A percentile compares a stretch with the other conserved stretches of the same genome.
phyloP scores from a whole-genome alignment of 495 filamentous ascomycete species.

The Daldinia concentrica region DNA sequence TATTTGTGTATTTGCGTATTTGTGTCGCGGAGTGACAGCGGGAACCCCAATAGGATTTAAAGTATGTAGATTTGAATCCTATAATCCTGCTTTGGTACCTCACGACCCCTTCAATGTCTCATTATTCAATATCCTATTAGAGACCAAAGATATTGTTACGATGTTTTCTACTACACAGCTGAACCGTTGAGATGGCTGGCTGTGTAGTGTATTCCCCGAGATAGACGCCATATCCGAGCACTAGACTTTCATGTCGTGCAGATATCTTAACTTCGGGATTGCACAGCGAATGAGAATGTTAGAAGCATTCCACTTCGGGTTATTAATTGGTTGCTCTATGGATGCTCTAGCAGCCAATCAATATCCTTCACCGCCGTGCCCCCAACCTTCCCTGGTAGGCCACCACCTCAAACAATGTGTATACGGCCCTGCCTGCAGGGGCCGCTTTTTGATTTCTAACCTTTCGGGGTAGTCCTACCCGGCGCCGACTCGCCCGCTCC shows the following conservation, averaged over 20 bases:
- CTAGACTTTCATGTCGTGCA: background rate
- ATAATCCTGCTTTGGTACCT: conserved; percentile 23
- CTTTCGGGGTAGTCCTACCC: background rate
- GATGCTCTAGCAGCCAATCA: conserved; percentile 12
- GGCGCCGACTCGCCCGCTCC: background rate
- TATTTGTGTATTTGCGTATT: conserved; percentile 8
- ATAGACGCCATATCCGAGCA: background rate
- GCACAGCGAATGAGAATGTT: conserved; percentile 12
- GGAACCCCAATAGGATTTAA: conserved; percentile 13
- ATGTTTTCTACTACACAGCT: conserved; percentile 4
- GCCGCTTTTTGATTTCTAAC: conserved; percentile 4
- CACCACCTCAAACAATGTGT: background rate
- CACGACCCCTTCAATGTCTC: conserved; percentile 15
- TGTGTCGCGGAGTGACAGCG: conserved; percentile 8
- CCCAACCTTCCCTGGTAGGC: conserved; percentile 6
- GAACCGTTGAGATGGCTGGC: background rate
- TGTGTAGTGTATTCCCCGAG: background rate
- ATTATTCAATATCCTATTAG: background rate
- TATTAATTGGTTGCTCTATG: conserved; percentile 14
- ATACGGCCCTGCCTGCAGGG: background rate
- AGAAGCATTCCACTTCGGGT: conserved; percentile 13
- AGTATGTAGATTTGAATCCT: background rate
- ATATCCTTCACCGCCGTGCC: background rate
- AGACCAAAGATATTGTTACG: conserved; percentile 3
- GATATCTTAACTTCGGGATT: background rate